Evolutionary conservation across 1,284 basidiomycete species (phyloP).

Genomic region (Dichomitus squalens): DNA sequence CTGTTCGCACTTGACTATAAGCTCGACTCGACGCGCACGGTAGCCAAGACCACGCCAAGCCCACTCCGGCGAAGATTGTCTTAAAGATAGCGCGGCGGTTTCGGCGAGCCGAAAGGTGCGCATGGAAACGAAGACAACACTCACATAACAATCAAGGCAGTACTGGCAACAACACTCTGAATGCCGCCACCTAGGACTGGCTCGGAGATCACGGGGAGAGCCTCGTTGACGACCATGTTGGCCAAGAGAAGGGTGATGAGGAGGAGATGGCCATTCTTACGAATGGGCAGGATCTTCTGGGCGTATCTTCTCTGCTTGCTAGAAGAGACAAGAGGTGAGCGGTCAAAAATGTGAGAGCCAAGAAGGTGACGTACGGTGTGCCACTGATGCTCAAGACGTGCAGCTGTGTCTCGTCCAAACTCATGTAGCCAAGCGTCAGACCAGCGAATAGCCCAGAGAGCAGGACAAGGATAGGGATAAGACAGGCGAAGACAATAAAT

Average conservation of each 20-base stretch:
- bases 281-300: constrained; percentile 82
- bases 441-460: constrained; percentile 69
- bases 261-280: constrained; percentile 82
- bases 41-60: not conserved
- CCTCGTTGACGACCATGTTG: constrained; percentile 91
- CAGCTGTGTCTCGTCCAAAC: constrained; percentile 89
- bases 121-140: constrained; percentile 36
- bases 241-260: constrained; percentile 81
- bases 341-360: too few relatives aligned
- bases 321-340: not conserved
- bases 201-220: constrained; percentile 88
- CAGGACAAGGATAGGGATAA: constrained; percentile 62
- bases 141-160: constrained; percentile 84
- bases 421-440: constrained; percentile 88
- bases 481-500: constrained; percentile 47
- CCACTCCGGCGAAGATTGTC: not conserved
- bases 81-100: not conserved
- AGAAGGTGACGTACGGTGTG: constrained; percentile 60
- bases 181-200: constrained; percentile 84
- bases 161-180: constrained; percentile 79
- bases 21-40: too few relatives aligned
- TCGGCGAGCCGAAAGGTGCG: not conserved
- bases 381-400: constrained; percentile 86
- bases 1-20: not conserved
- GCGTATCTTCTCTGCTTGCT: constrained; percentile 82